These are phyloP conservation scores for Phlebiopsis gigantea DNA, from an alignment of 768 basidiomycete species.

Conservation along the genomic window DNA sequence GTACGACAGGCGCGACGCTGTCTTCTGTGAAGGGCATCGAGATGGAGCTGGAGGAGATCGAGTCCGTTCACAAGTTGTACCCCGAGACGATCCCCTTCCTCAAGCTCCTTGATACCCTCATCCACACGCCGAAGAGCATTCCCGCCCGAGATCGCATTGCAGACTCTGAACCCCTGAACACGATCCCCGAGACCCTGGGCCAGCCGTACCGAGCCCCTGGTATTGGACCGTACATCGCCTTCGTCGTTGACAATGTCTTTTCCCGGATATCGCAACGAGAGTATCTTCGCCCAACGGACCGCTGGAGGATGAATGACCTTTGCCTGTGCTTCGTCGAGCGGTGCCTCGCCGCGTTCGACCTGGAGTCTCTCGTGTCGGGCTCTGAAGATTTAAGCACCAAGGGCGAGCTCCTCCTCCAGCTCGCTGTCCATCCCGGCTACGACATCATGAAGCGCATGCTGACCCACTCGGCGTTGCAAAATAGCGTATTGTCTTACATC, in stretches of 20 bases:
- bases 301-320: constrained; percentile 84
- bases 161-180: constrained; percentile 59
- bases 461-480: constrained; percentile 66
- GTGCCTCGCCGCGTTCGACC: constrained; percentile 73
- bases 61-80: constrained; percentile 71
- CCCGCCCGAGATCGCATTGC: constrained; percentile 53
- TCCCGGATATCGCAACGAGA: constrained; percentile 70
- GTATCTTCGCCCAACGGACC: constrained; percentile 67
- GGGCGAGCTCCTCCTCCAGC: constrained; percentile 47
- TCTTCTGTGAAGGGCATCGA: constrained; percentile 74
- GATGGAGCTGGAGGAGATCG: constrained; percentile 84
- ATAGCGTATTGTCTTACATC: constrained; percentile 70
- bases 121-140: constrained; percentile 77
- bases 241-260: constrained; percentile 88
- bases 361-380: constrained; percentile 62
- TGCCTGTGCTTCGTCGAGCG: constrained; percentile 84
- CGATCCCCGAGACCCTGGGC: constrained; percentile 76
- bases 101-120: constrained; percentile 70
- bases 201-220: constrained; percentile 78
- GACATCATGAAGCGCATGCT: constrained; percentile 79
- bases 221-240: constrained; percentile 75
- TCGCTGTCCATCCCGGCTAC: constrained; percentile 79
- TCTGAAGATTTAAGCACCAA: constrained; percentile 48
- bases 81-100: constrained; percentile 89
- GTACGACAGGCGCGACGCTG: constrained; percentile 36